phyloP scores from a whole-genome alignment of 192 early-diverging fungal genomes.

The Backusella australiensis region DNA sequence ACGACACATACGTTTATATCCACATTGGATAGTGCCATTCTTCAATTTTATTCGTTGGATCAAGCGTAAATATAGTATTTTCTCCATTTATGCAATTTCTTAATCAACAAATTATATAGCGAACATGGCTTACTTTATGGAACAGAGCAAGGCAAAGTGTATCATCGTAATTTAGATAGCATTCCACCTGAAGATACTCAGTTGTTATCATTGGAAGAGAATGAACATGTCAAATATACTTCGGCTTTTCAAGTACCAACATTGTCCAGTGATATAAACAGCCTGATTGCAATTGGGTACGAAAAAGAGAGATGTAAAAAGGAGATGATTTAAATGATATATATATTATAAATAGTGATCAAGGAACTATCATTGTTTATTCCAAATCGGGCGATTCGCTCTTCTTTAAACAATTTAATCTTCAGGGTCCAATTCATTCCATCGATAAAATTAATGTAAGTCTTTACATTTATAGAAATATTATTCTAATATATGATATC shows the following conservation, averaged over 20 bases:
- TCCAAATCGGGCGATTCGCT: not conserved
- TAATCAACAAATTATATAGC: not conserved
- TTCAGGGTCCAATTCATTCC: slow-evolving; percentile 3
- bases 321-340: no score
- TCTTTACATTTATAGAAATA: not conserved
- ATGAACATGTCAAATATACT: slow-evolving; percentile 2
- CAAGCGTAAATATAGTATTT: not conserved
- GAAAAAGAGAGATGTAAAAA: no score
- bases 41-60: not conserved
- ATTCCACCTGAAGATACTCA: not conserved
- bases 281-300: slow-evolving; percentile 1
- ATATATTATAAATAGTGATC: not conserved
- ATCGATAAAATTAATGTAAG: not conserved
- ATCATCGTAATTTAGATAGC: slow-evolving; percentile 1
- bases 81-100: not conserved
- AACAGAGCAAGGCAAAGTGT: not conserved
- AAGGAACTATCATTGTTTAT: slow-evolving; percentile 4
- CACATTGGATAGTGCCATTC: not conserved
- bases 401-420: slow-evolving; percentile 4
- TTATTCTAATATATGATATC: not conserved
- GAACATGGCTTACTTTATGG: not conserved
- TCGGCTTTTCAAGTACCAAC: not conserved
- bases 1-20: not conserved
- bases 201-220: not conserved
- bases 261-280: not conserved